Conservation (phyloP, 1,284 basidiomycete genomes). For the Phlebopus sp. region DNA sequence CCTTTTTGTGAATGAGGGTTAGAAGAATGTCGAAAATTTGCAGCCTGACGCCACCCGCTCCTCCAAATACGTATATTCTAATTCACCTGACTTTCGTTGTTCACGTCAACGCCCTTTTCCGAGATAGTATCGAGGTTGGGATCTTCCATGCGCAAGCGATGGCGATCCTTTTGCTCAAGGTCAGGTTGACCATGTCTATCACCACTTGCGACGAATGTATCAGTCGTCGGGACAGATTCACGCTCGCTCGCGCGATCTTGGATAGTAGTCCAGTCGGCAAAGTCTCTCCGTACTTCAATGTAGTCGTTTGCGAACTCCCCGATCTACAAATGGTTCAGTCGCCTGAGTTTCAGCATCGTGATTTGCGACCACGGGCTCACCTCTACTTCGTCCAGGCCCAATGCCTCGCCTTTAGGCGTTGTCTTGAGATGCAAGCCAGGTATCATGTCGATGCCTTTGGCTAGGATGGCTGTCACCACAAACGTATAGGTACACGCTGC, state of each 20-base stretch:
- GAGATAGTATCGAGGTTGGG: slow-evolving; percentile 12
- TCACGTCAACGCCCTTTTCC: slow-evolving; percentile 18
- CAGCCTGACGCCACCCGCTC: too few species aligned
- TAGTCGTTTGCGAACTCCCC: slow-evolving; percentile 79
- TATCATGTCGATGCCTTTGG: slow-evolving; percentile 70
- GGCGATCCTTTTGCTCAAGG: slow-evolving; percentile 7
- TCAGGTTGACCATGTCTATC: slow-evolving; percentile 49
- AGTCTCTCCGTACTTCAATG: slow-evolving; percentile 73
- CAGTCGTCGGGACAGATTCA: slow-evolving; percentile 9
- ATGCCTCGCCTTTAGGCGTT: slow-evolving; percentile 73
- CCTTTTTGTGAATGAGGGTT: too few species aligned
- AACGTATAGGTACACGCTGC: slow-evolving; percentile 69
- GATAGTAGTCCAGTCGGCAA: slow-evolving; percentile 49
- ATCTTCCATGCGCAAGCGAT: slow-evolving; percentile 9
- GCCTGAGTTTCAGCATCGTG: neutral
- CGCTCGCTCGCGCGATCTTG: slow-evolving; percentile 7
- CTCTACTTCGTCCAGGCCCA: slow-evolving; percentile 89
- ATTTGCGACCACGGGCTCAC: slow-evolving; percentile 38
- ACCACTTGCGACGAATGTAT: slow-evolving; percentile 32
- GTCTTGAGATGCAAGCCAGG: slow-evolving; percentile 77
- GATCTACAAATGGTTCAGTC: slow-evolving; percentile 41
- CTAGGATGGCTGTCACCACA: slow-evolving; percentile 64
- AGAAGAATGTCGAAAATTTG: too few species aligned
- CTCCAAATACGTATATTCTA: neutral
- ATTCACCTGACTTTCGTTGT: neutral